Evolutionary conservation across 768 basidiomycete genomes (phyloP), one percentile per base, ranked within the genome.

Genomic region (Pilatotrama ljubarskyi): DNA sequence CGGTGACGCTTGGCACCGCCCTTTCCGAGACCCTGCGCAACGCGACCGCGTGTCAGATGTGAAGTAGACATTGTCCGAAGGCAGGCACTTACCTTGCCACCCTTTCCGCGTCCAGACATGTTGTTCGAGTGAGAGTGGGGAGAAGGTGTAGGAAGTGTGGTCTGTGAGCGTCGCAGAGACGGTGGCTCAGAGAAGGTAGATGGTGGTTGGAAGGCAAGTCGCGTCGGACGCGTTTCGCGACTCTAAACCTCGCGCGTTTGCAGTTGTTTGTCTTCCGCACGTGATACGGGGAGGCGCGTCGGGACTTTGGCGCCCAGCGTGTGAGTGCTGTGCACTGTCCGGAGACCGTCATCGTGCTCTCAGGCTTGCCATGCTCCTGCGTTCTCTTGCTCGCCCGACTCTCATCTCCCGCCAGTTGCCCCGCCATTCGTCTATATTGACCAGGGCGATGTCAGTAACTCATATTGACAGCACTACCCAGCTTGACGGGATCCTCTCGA

Each of bases 41-140:
- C 40, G 46, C 41, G n/a, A 40, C 26, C 10, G 46, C 18, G 29
- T 26, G 56, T 25, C 3, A 26, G 42, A 37, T 13, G 35, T 52
- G 64, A 20, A 17, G 15, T 15, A 15, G 18, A 2, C 5, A 32
- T 32, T 10, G 10, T 11, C 0, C 2, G 37, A 9, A 15, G 18
- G 6, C 8, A 38, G 15, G 11, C 20, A 20, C 75, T 41, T 35
- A 85, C 85, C 81, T 89, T 89, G 70, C 87, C 86, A 76, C 86
- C 86, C 77, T 88, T 88, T 71, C 87, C 87, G 68, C 87, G 87
- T 76, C 87, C 87, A 78, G 86, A 87, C 87, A 89, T 89, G 69
- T 58, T 78, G 67, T 42, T 11, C 29, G 24, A 17, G 43, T 48
- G 43, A n/a, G 47, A 40, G 47, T 59, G 49, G 55, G 48, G 46